Percentiles rank a stretch among this genome's conserved stretches.
phyloP scores from a whole-genome alignment of 2,329 filamentous ascomycete species.

The Aspergillus chevalieri region DNA sequence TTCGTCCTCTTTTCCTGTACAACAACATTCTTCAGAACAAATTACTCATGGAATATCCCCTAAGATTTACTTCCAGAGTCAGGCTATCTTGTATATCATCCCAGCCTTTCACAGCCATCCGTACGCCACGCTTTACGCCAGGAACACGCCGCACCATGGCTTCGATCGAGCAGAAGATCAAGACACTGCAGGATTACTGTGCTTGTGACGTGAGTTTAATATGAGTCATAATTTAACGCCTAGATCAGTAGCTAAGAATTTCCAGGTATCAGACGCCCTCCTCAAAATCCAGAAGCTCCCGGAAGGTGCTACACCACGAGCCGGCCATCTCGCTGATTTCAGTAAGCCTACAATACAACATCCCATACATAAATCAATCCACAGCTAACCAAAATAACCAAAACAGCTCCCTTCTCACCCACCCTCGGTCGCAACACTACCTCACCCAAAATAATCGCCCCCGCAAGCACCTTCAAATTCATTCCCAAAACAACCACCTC shows the following conservation, averaged over 20 bases:
- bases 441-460: slow-evolving; percentile 34
- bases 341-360: slow-evolving; percentile 30
- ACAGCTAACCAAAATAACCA: slow-evolving; percentile 3
- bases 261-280: slow-evolving; percentile 64
- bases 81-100: background rate
- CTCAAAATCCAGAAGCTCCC: slow-evolving; percentile 54
- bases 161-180: slow-evolving; percentile 30
- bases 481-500: slow-evolving; percentile 49
- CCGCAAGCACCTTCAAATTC: slow-evolving; percentile 48
- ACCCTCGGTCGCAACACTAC: slow-evolving; percentile 21
- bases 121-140: background rate
- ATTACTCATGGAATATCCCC: background rate
- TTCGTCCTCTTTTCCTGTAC: background rate
- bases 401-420: slow-evolving; percentile 30
- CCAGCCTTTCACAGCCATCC: background rate
- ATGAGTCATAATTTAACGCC: background rate
- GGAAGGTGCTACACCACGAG: slow-evolving; percentile 47
- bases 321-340: slow-evolving; percentile 62
- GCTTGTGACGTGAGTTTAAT: slow-evolving; percentile 36
- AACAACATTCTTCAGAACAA: background rate
- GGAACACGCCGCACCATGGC: slow-evolving; percentile 20
- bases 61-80: background rate
- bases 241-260: background rate
- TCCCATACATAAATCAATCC: background rate
- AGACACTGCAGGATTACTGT: slow-evolving; percentile 30